Percentiles rank a stretch among this genome's conserved stretches.
Conservation (phyloP, 352 stramenopile genomes). For the Blastocystis sp. region DNA sequence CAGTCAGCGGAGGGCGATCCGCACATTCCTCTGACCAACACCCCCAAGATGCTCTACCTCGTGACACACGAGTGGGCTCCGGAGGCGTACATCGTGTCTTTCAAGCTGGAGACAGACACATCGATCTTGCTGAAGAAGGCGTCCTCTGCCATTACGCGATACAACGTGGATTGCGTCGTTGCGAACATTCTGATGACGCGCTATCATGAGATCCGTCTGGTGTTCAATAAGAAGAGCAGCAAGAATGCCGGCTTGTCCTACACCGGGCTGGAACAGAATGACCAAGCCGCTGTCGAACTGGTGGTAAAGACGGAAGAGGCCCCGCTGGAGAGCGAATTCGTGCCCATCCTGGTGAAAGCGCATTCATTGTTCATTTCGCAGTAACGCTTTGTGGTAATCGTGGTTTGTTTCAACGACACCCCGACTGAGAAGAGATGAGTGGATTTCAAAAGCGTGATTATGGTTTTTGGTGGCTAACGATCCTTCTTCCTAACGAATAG, state of each 20-base stretch:
- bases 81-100: slow-evolving; percentile 89
- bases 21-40: slow-evolving; percentile 83
- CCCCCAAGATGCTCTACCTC: slow-evolving; percentile 91
- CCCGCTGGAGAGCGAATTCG: slow-evolving; percentile 37
- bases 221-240: slow-evolving; percentile 71
- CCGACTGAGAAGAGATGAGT: slow-evolving; percentile 9
- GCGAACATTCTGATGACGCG: slow-evolving; percentile 91
- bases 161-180: slow-evolving; percentile 92
- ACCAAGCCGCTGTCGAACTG: background rate
- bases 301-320: slow-evolving; percentile 14
- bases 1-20: slow-evolving; percentile 82
- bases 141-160: slow-evolving; percentile 79
- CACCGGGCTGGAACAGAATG: background rate
- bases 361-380: slow-evolving; percentile 33
- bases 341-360: slow-evolving; percentile 33
- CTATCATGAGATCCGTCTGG: slow-evolving; percentile 84
- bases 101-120: slow-evolving; percentile 97
- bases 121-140: slow-evolving; percentile 86
- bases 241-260: slow-evolving; percentile 23
- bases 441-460: slow-evolving; percentile 14
- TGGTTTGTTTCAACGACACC: background rate
- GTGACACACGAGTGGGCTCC: slow-evolving; percentile 87
- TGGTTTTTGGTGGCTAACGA: slow-evolving; percentile 38
- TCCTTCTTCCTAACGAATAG: background rate
- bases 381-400: background rate